A percentile compares a stretch with the other conserved stretches of the same genome.
Evolutionary conservation across 2,329 filamentous ascomycete species (phyloP).

Genomic region (Aspergillus aculeatinus): DNA sequence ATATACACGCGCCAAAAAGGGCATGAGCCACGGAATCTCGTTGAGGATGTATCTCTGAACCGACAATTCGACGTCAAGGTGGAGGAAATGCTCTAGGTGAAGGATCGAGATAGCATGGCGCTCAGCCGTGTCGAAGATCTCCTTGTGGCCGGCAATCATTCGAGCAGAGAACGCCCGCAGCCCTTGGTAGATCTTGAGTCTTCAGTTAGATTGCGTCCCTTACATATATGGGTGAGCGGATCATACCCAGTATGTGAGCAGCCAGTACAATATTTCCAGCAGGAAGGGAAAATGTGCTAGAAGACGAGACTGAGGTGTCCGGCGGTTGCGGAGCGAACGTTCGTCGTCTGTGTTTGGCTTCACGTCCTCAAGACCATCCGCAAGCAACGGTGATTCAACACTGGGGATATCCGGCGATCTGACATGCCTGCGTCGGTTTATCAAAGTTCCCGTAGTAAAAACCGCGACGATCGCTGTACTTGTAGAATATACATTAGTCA

Average conservation of each 20-base stretch:
- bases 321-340: conserved; percentile 4
- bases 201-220: background rate
- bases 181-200: conserved; percentile 42
- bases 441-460: conserved; percentile 17
- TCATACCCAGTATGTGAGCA: conserved; percentile 33
- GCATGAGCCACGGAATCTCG: conserved; percentile 39
- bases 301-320: conserved; percentile 21
- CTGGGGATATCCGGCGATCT: conserved; percentile 8
- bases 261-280: conserved; percentile 36
- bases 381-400: conserved; percentile 17
- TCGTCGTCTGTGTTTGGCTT: conserved; percentile 1
- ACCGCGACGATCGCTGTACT: conserved; percentile 13
- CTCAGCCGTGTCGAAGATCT: conserved; percentile 40
- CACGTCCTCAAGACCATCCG: conserved; percentile 5
- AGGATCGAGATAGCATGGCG: conserved; percentile 46
- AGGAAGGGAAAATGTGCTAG: conserved; percentile 31
- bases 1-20: conserved; percentile 45
- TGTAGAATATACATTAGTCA: background rate
- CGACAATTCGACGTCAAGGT: conserved; percentile 42
- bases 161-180: conserved; percentile 46
- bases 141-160: conserved; percentile 40
- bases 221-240: background rate
- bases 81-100: conserved; percentile 37
- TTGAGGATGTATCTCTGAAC: conserved; percentile 44
- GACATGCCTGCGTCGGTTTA: conserved; percentile 14